Conservation (phyloP, 345 rosid genomes). For the Eucalyptus sp. region DNA sequence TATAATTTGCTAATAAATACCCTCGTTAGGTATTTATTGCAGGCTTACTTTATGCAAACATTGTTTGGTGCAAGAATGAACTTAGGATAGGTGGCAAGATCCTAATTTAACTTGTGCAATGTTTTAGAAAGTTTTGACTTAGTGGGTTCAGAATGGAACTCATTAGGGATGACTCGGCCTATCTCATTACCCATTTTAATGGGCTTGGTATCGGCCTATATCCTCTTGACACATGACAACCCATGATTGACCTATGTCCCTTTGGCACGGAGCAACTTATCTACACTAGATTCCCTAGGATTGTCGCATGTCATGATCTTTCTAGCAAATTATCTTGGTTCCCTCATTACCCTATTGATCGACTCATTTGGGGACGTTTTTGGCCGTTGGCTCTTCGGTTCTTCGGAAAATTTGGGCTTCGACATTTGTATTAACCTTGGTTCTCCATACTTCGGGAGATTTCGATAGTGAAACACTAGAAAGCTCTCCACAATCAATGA, state of each 20-base stretch:
- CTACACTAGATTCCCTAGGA: background rate
- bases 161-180: background rate
- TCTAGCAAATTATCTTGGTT: background rate
- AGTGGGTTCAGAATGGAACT: rapidly evolving
- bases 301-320: background rate
- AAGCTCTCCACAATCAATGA: background rate
- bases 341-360: background rate
- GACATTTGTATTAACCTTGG: background rate
- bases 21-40: background rate
- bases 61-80: background rate
- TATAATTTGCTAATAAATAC: background rate
- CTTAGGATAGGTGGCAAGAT: background rate
- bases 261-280: background rate
- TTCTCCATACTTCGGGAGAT: background rate
- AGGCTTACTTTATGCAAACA: background rate
- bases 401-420: background rate
- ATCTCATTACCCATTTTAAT: background rate
- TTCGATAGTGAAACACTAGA: background rate
- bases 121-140: background rate
- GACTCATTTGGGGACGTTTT: background rate
- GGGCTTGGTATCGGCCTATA: background rate
- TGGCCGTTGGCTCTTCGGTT: background rate
- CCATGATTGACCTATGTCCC: background rate
- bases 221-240: background rate
- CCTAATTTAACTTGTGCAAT: background rate